Percentiles rank a stretch among this genome's conserved stretches.
Evolutionary conservation across 257 asterid genomes (phyloP).

Genomic region (Fraxinus quadrangulata): DNA sequence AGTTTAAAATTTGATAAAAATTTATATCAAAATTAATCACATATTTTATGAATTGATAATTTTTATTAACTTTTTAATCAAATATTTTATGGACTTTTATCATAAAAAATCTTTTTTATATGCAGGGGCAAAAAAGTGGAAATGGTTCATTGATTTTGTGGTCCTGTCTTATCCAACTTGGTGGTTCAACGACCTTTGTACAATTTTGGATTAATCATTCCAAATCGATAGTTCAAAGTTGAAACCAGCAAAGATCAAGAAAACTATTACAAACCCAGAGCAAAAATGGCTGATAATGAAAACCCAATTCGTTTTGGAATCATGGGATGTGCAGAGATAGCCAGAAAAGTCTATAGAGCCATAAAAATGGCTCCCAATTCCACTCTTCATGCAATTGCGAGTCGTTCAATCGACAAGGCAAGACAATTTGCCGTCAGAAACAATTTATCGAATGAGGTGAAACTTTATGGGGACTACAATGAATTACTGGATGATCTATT

Average conservation of each 20-base stretch:
- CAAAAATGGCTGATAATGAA: conserved; percentile 42
- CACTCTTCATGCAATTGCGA: conserved; percentile 60
- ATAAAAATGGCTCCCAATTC: conserved; percentile 55
- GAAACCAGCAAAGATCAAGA: neutral
- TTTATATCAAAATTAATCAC: too few species aligned
- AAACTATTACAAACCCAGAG: neutral
- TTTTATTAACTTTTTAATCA: too few species aligned
- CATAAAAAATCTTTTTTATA: too few species aligned
- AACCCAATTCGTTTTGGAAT: conserved; percentile 67
- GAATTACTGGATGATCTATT: conserved; percentile 65
- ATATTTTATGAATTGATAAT: too few species aligned
- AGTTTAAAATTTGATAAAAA: too few species aligned
- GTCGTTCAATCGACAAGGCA: conserved; percentile 70
- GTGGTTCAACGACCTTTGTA: neutral
- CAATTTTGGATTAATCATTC: neutral
- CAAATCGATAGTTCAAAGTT: neutral
- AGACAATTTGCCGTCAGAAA: conserved; percentile 50
- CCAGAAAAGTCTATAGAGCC: conserved; percentile 71
- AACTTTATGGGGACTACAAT: conserved; percentile 58
- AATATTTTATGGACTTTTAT: too few species aligned
- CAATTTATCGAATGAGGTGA: conserved; percentile 44
- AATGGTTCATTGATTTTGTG: too few species aligned
- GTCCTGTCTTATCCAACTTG: neutral
- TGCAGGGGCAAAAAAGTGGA: too few species aligned
- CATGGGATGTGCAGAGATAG: conserved; percentile 79